Evolutionary conservation across 2,329 filamentous ascomycete genomes (phyloP), one percentile per base, ranked within the genome.

Genomic region (Phoma sp.): DNA sequence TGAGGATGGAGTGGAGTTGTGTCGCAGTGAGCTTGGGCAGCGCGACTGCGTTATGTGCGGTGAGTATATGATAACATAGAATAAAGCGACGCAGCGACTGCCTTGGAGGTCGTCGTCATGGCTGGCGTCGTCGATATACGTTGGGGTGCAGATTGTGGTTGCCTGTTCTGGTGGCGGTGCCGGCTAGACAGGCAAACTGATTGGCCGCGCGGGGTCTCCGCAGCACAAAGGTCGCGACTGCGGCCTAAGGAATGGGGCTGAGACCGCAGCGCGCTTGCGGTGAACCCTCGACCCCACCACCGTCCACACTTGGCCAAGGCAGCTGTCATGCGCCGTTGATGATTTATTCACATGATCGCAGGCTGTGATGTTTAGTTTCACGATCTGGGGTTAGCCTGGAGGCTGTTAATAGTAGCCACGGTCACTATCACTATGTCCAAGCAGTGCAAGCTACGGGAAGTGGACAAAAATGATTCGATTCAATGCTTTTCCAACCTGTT

Each of bases 61-160:
- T 52, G 54, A 32, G 33, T 38, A 33, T 39, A 47, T 23, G 26
- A 38, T 53, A 33, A 54, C 64, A 67, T 69, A 60, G 59, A 57
- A 61, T 42, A 59, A 30, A 68, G 56, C 59, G 59, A 67, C 60
- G 67, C 66, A 67, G 70, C 59, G 67, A 59, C 53, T 45, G 67
- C 67, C 67, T 67, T 69, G 60, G 61, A 36, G 36, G 46, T 56
- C 42, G 47, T 56, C 52, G 52, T 47, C 52, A 56, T 50, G 46
- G 52, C 42, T 50, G 46, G 47, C 47, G 47, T 42, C 34, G 46
- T 54, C 52, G 37, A 50, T 56, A 50, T 56, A 56, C 28, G 18
- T 38, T 50, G 36, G 47, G 47, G 52, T 56, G 52, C 52, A 42
- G 28, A 40, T 47, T 25, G 32, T 51, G 52, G 46, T 39, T 50